Evolutionary conservation across 768 basidiomycete species (phyloP).

Genomic region (Mycena epipterygia): DNA sequence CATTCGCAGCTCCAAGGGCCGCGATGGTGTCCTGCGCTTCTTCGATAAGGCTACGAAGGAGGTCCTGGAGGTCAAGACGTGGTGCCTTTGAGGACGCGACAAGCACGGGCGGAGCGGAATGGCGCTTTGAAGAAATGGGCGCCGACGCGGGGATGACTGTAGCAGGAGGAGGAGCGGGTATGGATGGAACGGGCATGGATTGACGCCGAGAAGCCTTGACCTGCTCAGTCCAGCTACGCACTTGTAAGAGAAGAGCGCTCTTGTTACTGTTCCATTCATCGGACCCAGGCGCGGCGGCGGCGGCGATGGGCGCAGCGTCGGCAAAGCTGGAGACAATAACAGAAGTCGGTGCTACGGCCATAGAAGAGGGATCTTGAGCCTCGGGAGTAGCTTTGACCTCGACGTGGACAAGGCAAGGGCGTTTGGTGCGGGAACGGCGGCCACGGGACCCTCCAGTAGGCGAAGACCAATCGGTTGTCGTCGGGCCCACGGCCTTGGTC

Average conservation of each 20-base stretch:
- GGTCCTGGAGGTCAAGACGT: background rate
- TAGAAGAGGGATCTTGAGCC: background rate
- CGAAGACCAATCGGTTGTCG: background rate
- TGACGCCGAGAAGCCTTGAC: slow-evolving; percentile 5
- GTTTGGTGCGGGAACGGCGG: background rate
- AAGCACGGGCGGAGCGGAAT: slow-evolving; percentile 22
- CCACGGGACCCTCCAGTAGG: background rate
- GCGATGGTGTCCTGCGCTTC: slow-evolving; percentile 16
- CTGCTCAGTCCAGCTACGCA: slow-evolving; percentile 3
- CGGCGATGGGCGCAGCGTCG: background rate
- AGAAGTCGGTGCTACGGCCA: background rate
- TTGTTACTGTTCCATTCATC: slow-evolving; percentile 5
- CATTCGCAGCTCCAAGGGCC: background rate
- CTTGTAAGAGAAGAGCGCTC: background rate
- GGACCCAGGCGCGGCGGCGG: background rate
- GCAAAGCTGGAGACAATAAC: background rate
- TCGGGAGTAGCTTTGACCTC: background rate
- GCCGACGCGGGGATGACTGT: background rate
- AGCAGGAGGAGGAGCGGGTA: background rate
- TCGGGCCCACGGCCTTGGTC: background rate
- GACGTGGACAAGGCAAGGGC: background rate
- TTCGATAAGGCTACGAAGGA: background rate
- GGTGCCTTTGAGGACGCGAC: background rate
- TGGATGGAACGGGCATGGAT: background rate
- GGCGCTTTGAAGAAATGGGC: background rate